Evolutionary conservation across 1,284 basidiomycete genomes (phyloP).

Genomic region (Sanghuangporus baumii): DNA sequence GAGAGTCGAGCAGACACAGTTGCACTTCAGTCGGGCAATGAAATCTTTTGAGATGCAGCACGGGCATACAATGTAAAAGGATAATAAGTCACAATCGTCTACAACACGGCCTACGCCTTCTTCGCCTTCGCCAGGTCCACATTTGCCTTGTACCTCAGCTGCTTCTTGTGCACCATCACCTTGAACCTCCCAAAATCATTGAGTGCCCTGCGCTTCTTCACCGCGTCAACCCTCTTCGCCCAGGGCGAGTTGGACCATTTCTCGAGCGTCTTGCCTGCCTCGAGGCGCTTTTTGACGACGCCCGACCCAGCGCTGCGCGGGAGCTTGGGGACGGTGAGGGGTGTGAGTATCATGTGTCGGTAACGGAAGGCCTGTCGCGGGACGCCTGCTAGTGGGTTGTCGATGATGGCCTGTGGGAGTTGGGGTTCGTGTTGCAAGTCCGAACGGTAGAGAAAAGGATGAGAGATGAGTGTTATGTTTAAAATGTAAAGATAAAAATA

Average conservation of each 20-base stretch:
- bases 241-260: conserved; percentile 86
- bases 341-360: conserved; percentile 91
- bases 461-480: background rate
- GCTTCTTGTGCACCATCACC: conserved; percentile 74
- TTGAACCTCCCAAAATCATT: conserved; percentile 90
- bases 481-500: background rate
- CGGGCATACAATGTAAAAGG: too few species aligned
- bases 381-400: conserved; percentile 88
- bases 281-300: conserved; percentile 81
- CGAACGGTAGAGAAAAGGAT: background rate
- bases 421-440: background rate
- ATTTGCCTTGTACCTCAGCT: conserved; percentile 62
- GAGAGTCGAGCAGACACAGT: too few species aligned
- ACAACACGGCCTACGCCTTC: background rate
- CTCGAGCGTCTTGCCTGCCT: conserved; percentile 71
- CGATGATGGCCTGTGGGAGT: conserved; percentile 80
- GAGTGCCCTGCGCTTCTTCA: conserved; percentile 70
- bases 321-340: conserved; percentile 78
- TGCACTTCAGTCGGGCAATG: too few species aligned
- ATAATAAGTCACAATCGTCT: too few species aligned
- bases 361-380: conserved; percentile 90
- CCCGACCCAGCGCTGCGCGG: conserved; percentile 86
- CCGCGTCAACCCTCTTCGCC: conserved; percentile 86
- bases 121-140: conserved; percentile 51
- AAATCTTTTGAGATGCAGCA: too few species aligned